Percentiles rank a stretch among this genome's conserved stretches.
phyloP scores from a whole-genome alignment of 306 rosid species.

The Cucurbita maxima region DNA sequence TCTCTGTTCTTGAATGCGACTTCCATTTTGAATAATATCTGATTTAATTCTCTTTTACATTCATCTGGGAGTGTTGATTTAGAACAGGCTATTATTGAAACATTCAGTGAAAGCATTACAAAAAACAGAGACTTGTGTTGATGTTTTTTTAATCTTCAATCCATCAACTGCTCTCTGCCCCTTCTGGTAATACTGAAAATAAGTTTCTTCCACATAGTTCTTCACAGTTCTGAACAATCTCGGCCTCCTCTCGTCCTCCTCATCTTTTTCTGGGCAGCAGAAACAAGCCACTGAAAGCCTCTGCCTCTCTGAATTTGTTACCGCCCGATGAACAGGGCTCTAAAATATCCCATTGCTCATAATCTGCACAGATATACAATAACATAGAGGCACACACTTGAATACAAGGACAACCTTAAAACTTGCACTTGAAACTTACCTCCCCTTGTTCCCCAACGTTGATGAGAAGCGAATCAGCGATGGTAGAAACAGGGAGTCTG shows the following conservation, averaged over 20 bases:
- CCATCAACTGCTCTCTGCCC: constrained; percentile 47
- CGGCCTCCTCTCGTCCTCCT: constrained; percentile 41
- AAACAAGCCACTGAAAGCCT: constrained; percentile 43
- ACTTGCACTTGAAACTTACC: constrained; percentile 15
- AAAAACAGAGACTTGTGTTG: too few species aligned
- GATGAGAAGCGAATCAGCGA: constrained; percentile 44
- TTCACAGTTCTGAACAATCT: constrained; percentile 23
- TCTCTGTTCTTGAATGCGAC: neutral
- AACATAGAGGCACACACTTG: neutral
- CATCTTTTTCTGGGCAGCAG: constrained; percentile 27
- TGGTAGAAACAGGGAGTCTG: constrained; percentile 49
- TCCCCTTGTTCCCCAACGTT: constrained; percentile 71
- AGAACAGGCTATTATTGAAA: too few species aligned
- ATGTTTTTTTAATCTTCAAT: constrained; percentile 16
- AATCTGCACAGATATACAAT: neutral
- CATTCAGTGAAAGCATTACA: too few species aligned
- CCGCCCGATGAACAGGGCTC: constrained; percentile 58
- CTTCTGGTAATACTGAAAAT: constrained; percentile 41
- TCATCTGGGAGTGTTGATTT: too few species aligned
- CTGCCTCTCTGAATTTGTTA: constrained; percentile 32
- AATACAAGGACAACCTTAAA: too few species aligned
- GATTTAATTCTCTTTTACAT: too few species aligned
- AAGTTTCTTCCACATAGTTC: constrained; percentile 17
- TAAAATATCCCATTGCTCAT: constrained; percentile 40
- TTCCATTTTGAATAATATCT: too few species aligned